These are phyloP conservation scores for Fusarium algeriense DNA, from an alignment of 2,329 filamentous ascomycete species.

Conservation along the genomic window DNA sequence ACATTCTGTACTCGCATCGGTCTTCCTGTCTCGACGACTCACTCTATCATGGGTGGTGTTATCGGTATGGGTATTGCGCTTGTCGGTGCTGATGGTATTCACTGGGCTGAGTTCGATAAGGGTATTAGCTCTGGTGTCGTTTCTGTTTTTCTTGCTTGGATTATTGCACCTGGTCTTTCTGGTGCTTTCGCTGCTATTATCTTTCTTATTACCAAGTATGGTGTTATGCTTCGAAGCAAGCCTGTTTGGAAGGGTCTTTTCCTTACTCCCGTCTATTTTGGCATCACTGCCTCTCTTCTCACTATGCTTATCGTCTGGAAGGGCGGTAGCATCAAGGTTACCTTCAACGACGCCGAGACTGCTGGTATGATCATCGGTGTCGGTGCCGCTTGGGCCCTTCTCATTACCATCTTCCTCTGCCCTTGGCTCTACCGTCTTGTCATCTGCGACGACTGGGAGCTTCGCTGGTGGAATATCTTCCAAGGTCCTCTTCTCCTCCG, in stretches of 20 bases:
- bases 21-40: conserved; percentile 71
- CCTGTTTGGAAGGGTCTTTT: conserved; percentile 66
- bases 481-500: conserved; percentile 65
- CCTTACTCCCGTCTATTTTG: conserved; percentile 68
- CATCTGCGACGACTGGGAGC: conserved; percentile 70
- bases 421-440: conserved; percentile 71
- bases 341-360: conserved; percentile 55
- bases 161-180: conserved; percentile 69
- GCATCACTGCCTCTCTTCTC: conserved; percentile 65
- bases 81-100: conserved; percentile 63
- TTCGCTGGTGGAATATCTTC: conserved; percentile 67
- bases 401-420: conserved; percentile 66
- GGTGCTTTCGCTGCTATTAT: conserved; percentile 67
- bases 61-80: conserved; percentile 70
- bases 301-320: conserved; percentile 73
- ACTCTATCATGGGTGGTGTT: conserved; percentile 71
- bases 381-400: conserved; percentile 61
- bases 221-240: conserved; percentile 67
- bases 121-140: conserved; percentile 56
- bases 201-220: conserved; percentile 69
- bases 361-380: conserved; percentile 67
- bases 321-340: conserved; percentile 59
- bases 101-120: conserved; percentile 64
- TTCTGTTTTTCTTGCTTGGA: conserved; percentile 72
- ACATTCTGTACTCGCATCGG: conserved; percentile 67